Evolutionary conservation across 169 alveolate genomes (phyloP), one percentile per base, ranked within the genome.

Genomic region (Eimeria falciformis): DNA sequence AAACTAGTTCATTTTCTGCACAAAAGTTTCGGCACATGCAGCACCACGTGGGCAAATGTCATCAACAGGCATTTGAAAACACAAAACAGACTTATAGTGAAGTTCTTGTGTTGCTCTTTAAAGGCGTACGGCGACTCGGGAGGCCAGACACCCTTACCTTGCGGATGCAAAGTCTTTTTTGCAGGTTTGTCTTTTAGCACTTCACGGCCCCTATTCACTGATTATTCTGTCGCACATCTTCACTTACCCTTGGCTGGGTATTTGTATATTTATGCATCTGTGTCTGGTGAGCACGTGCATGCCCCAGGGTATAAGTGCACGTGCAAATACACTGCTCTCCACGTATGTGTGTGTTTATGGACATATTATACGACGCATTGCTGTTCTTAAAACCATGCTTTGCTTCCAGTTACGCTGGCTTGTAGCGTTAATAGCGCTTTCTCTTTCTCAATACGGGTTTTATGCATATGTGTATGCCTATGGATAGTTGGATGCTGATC

Each of bases 51-150:
- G n/a, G n/a, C n/a, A n/a, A n/a, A n/a, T n/a, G n/a, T n/a, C n/a
- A n/a, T n/a, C n/a, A n/a, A n/a, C n/a, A n/a, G n/a, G n/a, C n/a
- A n/a, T 50, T 50, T 50, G 2, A 50, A 50, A 21, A 12, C 62
- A 21, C 2, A 50, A 21, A 50, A 50, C 62, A 21, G 2, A 21
- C 11, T 12, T 50, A 21, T 21, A 12, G 25, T 62, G 29, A n/a
- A 7, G 12, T 29, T 62, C 25, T 62, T 62, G 25, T 29, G 11
- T 29, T 55, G 77, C 29, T 33, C 77, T 45, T 50, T 55, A 21
- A 47, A 81, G 89, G 89, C 89, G 77, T 23, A 12, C 75, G 2
- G 55, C 89, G 2, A 81, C 89, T n/a, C 77, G 89, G 37, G 89
- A 55, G 12, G 33, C 71, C 33, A 45, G 89, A 4, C 89, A 81